phyloP scores from a whole-genome alignment of 2,329 filamentous ascomycete species.

The Cytospora paraplurivora region DNA sequence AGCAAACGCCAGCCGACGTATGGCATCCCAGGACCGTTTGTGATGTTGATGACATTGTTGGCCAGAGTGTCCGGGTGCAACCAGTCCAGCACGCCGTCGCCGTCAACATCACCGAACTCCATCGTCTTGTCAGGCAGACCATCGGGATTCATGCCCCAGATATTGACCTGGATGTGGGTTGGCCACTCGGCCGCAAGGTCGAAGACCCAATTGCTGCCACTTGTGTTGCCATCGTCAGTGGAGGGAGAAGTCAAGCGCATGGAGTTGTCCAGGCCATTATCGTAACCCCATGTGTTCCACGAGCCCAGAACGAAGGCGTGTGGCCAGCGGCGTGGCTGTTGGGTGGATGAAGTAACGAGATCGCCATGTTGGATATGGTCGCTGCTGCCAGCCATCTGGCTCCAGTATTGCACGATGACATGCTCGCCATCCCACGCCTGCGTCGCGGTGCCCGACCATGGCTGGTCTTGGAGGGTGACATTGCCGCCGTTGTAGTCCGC shows the following conservation, averaged over 20 bases:
- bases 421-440: slow-evolving; percentile 25
- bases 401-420: slow-evolving; percentile 66
- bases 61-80: slow-evolving; percentile 59
- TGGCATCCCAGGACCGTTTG: slow-evolving; percentile 52
- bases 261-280: slow-evolving; percentile 57
- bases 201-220: slow-evolving; percentile 57
- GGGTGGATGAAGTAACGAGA: slow-evolving; percentile 31
- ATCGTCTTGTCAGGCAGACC: slow-evolving; percentile 61
- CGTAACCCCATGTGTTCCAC: slow-evolving; percentile 66
- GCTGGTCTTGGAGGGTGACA: slow-evolving; percentile 51
- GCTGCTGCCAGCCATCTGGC: slow-evolving; percentile 58
- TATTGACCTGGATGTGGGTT: slow-evolving; percentile 61
- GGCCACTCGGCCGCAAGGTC: slow-evolving; percentile 67
- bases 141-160: slow-evolving; percentile 68
- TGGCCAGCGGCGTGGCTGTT: slow-evolving; percentile 55
- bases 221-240: slow-evolving; percentile 28
- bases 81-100: slow-evolving; percentile 61
- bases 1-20: slow-evolving; percentile 56
- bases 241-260: slow-evolving; percentile 45
- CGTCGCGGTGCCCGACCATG: slow-evolving; percentile 51
- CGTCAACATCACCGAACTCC: slow-evolving; percentile 63
- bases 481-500: slow-evolving; percentile 52
- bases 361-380: slow-evolving; percentile 63
- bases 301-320: slow-evolving; percentile 64
- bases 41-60: slow-evolving; percentile 58